These are phyloP conservation scores for Microcera coccophila DNA, from an alignment of 2,329 filamentous ascomycete genomes.

Conservation along the genomic window DNA sequence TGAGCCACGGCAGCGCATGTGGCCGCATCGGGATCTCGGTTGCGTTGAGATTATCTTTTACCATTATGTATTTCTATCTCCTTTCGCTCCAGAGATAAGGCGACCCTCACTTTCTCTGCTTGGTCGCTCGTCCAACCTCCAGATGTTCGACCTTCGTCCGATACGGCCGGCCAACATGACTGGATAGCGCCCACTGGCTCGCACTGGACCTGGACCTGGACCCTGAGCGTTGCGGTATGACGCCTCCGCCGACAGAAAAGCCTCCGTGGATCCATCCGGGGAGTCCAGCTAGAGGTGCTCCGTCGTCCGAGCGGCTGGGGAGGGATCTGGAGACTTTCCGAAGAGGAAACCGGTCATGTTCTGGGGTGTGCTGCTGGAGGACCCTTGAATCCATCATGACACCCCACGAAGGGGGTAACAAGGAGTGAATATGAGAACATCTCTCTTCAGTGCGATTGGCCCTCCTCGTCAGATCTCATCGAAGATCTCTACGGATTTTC, in stretches of 20 bases:
- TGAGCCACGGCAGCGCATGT: conserved; percentile 6
- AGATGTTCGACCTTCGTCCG: conserved; percentile 4
- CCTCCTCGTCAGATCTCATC: conserved; percentile 3
- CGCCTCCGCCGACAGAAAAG: conserved; percentile 7
- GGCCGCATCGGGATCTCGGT: conserved; percentile 4
- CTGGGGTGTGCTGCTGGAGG: not conserved
- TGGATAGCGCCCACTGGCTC: not conserved
- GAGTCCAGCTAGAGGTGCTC: not conserved
- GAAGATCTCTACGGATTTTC: not conserved
- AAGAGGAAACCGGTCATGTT: conserved; percentile 1
- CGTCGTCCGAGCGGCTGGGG: conserved; percentile 6
- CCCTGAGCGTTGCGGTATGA: conserved; percentile 4
- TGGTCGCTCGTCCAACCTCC: conserved; percentile 12
- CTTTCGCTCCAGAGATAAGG: conserved; percentile 32
- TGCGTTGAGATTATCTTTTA: conserved; percentile 27
- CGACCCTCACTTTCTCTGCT: conserved; percentile 12
- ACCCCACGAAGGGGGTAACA: not conserved
- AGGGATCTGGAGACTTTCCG: conserved; percentile 18
- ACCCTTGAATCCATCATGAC: not conserved
- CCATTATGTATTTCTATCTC: conserved; percentile 41
- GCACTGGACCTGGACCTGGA: not conserved
- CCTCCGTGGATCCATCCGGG: conserved; percentile 7
- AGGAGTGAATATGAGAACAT: not conserved
- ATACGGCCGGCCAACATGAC: not conserved
- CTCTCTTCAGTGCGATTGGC: conserved; percentile 23